Base-by-base conservation (phyloP, 108 stramenopile species). In the Bacterosira constricta region DNA sequence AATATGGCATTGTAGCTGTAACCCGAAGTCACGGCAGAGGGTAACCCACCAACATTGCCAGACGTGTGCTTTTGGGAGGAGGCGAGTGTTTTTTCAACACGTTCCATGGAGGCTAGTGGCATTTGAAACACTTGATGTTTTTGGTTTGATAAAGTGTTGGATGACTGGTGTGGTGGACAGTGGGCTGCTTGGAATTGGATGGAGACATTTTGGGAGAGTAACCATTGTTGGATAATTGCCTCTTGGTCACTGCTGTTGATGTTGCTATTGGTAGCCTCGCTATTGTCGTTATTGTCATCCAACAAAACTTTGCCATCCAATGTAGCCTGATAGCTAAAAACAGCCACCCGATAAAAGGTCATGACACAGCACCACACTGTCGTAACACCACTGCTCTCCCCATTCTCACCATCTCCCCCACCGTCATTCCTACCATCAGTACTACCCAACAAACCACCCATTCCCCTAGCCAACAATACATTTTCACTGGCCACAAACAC, bases 291-390 rank as follows among this genome's bases (percentile, higher is more conserved):
- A 27, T 6, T 34, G 20, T 64, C 58, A 56, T 69, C 27, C 17
- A 78, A 69, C 21, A 78, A 59, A 25, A 78, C 57, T 36, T 32
- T 69, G 11, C 79, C 79, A 53, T 75, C 67, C 18, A 25, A 27
- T 29, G 44, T 54, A 17, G 63, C 67, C 10, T 35, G 64, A 50
- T 79, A 83, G 54, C 83, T 80, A 67, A 95, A 92, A 37, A 95
- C 67, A 31, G 86, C 74, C 20, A 95, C 62, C 2, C 93, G 79
- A 76, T 92, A 95, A 69, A 81, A 89, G 6, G 93, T 90, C 88
- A 92, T 86, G 69, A 70, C 86, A 52, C 93, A 88, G 61, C 90
- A 94, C 93, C 93, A 94, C 66, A 90, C 77, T 74, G 69, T 66
- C 52, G 18, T 49, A 20, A 11, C 31, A 8, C 47, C 58, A 9